Evolutionary conservation across 768 basidiomycete genomes (phyloP), one percentile per base, ranked within the genome.

Genomic region (Tephrocybe rancida): DNA sequence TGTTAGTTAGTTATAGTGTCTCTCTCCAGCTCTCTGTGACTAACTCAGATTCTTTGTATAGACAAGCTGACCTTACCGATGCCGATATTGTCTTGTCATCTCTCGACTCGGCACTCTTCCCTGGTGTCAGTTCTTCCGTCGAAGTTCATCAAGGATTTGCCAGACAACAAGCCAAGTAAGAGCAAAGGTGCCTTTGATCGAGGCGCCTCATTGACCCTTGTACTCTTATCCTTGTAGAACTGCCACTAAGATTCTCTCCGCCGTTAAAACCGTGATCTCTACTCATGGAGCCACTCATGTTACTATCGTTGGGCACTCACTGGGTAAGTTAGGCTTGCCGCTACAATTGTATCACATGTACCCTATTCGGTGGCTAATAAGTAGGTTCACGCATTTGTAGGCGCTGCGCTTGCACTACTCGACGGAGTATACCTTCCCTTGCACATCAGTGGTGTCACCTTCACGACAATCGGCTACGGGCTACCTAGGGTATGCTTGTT

Each of bases 361-460:
- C n/a, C n/a, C n/a, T n/a, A n/a, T n/a, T n/a, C n/a, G n/a, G n/a
- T n/a, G n/a, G n/a, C n/a, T 32, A 32, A 32, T 32, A 32, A 13
- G 13, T 32, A 13, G 35, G 35, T 21, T 18, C 45, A 25, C 37
- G 21, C 52, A 22, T 10, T 6, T 14, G 50, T 32, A 70, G 81
- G 83, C 43, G 84, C 74, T 29, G 83, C 83, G 1, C 65, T 86
- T 46, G 69, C 82, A 4, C 70, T 86, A 13, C 70, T 87, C 14
- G 83, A 86, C 50, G 69, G 78, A 10, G 71, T 86, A 34, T 85
- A 78, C 59, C 73, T 87, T 19, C 77, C 77, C 8, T 65, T 82
- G 22, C 78, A 82, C 59, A 66, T 85, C 32, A 67, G 73, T 42
- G 68, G 70, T 2, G 64, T 71, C 10, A 67, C 65, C 9, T 71